Base-by-base conservation (phyloP, 257 asterid species). In the Fraxinus americana region DNA sequence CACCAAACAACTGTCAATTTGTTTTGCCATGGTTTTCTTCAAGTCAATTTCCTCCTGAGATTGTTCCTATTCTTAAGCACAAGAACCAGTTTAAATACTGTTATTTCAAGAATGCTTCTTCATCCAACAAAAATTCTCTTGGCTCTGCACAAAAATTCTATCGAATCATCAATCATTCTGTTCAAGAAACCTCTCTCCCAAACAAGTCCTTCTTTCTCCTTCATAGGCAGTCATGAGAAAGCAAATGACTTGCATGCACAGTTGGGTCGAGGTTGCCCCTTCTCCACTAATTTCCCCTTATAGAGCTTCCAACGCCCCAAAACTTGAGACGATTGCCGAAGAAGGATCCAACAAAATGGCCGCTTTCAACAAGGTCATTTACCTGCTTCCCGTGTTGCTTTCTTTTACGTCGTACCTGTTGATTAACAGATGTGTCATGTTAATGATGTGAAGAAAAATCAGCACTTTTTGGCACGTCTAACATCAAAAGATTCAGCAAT, bases 191-290 rank as follows among this genome's bases (percentile, higher is more conserved):
- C 73, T 66, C 32, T 45, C 21, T 38, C 39, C 39, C 39, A 36
- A 36, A 36, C 9, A 36, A 36, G 39, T 36, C 32, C 32, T 1
- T 6, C 9, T 36, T 6, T 36, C 39, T 36, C 57, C 74, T 29
- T 52, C 29, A 4, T 25, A 29, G 70, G 38, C 48, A 57, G 70
- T 38, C 67, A 82, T 86, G 85, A 35, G 70, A 66, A 83, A 78
- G 77, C 73, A 81, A 72, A 61, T 76, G 71, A 39, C 13, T 39
- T 39, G 9, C 45, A 39, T 39, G 45, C 81, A 67, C 38, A 45
- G 43, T 65, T 72, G 78, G 81, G 59, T 73, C 19, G 87, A 83
- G 82, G 86, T 83, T 21, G 90, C 86, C 9, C 87, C 89, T 5
- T 63, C 86, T 25, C 50, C 45, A 8, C 3, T 83, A 38, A 79